Base-by-base conservation (phyloP, 805 yeast species). In the Zygosaccharomyces bisporus region DNA sequence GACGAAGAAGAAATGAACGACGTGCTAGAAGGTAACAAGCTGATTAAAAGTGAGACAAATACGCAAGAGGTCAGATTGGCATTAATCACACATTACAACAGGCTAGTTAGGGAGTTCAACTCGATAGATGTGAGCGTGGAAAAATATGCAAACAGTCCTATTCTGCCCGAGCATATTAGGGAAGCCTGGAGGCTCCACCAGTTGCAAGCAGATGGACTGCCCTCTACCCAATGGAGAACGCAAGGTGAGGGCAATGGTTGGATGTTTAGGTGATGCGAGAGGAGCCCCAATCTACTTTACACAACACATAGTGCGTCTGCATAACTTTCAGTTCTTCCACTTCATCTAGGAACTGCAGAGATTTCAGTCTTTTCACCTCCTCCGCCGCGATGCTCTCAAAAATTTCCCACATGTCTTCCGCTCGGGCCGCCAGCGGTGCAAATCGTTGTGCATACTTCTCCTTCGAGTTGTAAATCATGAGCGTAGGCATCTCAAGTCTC, bases 131-230 rank as follows among this genome's bases (percentile, higher is more conserved):
- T 60, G 3, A 60, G 63, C 42, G 53, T 63, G 18, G 68, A 64
- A 39, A 61, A 58, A 39, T 63, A 74, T 54, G 66, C 62, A 13
- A 60, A 69, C 32, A 72, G 72, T 38, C 96, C 96, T 1, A 62
- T 90, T 35, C 71, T 79, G 25, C 95, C 97, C 0, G 89, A 86
- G 48, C 95, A 90, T 58, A 73, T 90, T 21, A 67, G 95, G 40
- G 95, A 88, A 55, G 96, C 96, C 0, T 86, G 95, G 91, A 71
- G 95, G 53, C 62, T 84, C 38, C 84, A 81, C 53, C 79, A 77
- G 52, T 51, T 74, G 34, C 95, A 89, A 56, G 78, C 75, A 41
- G 80, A 83, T 24, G 75, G 80, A 3, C 74, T 80, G 1, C 79
- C 85, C 4, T 69, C 71, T 7, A 75, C 82, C 1, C 77, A 79